phyloP scores from a whole-genome alignment of 2,329 filamentous ascomycete species.

The Fusarium buharicum region DNA sequence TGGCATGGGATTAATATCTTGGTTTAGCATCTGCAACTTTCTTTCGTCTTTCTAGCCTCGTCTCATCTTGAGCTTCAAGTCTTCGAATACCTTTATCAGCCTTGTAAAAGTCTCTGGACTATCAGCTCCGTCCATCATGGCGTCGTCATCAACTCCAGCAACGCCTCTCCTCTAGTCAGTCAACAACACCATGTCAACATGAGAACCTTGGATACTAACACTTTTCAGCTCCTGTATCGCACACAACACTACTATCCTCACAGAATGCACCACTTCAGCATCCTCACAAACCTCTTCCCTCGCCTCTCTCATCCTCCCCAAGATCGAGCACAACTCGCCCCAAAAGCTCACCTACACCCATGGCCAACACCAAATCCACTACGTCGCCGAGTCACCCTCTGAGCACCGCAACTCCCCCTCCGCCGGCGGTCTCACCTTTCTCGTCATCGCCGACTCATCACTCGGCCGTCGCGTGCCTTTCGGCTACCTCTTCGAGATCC shows the following conservation, averaged over 20 bases:
- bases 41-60: constrained; percentile 8
- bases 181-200: background rate
- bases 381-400: constrained; percentile 85
- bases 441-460: constrained; percentile 84
- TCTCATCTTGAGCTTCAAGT: background rate
- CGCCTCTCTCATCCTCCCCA: constrained; percentile 92
- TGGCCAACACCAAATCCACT: constrained; percentile 92
- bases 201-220: constrained; percentile 10
- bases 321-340: constrained; percentile 82
- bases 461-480: constrained; percentile 91
- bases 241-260: constrained; percentile 89
- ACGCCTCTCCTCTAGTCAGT: constrained; percentile 80
- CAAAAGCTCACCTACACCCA: constrained; percentile 96
- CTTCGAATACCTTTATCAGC: background rate
- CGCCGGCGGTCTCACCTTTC: constrained; percentile 87
- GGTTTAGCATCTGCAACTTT: constrained; percentile 1
- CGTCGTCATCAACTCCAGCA: constrained; percentile 73
- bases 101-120: background rate
- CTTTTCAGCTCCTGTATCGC: constrained; percentile 85
- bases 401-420: constrained; percentile 67
- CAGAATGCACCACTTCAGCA: constrained; percentile 90
- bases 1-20: constrained; percentile 8
- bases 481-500: constrained; percentile 89
- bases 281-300: constrained; percentile 85
- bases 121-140: constrained; percentile 60